A percentile compares a stretch with the other conserved stretches of the same genome.
Evolutionary conservation across 345 rosid species (phyloP).

Genomic region (Acer campestre): DNA sequence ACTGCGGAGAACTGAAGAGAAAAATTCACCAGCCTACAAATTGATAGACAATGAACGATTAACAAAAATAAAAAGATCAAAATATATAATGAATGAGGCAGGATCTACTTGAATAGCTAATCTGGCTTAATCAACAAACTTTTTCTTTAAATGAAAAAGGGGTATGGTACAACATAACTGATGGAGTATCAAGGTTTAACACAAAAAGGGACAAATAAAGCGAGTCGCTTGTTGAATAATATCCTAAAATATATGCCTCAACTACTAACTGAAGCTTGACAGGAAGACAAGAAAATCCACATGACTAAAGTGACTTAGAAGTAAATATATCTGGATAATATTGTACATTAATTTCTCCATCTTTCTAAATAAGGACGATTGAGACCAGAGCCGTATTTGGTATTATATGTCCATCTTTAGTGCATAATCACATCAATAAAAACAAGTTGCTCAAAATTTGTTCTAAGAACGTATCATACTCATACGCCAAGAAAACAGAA

Average conservation of each 20-base stretch:
- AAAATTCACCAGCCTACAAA: slow-evolving; percentile 78
- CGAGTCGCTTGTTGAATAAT: neutral
- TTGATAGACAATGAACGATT: neutral
- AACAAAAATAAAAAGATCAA: neutral
- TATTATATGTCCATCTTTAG: neutral
- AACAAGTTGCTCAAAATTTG: neutral
- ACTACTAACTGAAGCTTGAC: neutral
- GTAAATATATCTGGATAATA: neutral
- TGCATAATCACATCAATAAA: neutral
- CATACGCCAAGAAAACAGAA: neutral
- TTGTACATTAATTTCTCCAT: neutral
- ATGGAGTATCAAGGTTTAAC: neutral
- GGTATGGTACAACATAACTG: neutral
- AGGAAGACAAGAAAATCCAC: neutral
- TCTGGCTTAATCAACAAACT: neutral
- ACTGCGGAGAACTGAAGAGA: slow-evolving; percentile 67
- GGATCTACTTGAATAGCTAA: neutral
- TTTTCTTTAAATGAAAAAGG: neutral
- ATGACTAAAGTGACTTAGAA: neutral
- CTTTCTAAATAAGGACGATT: neutral
- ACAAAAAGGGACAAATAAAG: neutral
- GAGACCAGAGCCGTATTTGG: neutral
- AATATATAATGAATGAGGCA: neutral
- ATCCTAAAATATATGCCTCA: neutral
- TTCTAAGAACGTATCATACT: neutral